Evolutionary conservation across 1,139 yeast genomes (phyloP).

Genomic region (Pichia terricola): DNA sequence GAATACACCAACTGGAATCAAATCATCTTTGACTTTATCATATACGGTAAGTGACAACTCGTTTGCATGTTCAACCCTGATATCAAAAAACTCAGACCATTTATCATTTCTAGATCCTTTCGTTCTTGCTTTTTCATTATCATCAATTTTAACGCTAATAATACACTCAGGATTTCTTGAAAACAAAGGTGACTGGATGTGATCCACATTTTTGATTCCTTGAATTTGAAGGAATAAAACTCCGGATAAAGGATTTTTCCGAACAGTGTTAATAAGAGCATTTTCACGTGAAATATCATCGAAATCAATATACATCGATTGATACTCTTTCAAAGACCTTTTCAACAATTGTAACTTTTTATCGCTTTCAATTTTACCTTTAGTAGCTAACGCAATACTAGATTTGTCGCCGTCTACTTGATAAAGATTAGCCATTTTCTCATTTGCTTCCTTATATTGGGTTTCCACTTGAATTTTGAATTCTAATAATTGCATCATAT

Average conservation of each 20-base stretch:
- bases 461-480: slow-evolving; percentile 89
- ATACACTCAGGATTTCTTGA: slow-evolving; percentile 74
- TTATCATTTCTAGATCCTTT: slow-evolving; percentile 66
- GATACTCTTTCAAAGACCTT: slow-evolving; percentile 77
- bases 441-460: slow-evolving; percentile 87
- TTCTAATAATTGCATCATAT: slow-evolving; percentile 89
- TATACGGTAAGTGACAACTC: slow-evolving; percentile 83
- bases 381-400: slow-evolving; percentile 80
- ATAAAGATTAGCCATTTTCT: slow-evolving; percentile 76
- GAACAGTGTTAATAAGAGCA: slow-evolving; percentile 58
- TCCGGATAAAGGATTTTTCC: slow-evolving; percentile 80
- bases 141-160: slow-evolving; percentile 76
- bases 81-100: slow-evolving; percentile 76
- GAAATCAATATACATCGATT: slow-evolving; percentile 71
- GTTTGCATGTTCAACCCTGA: slow-evolving; percentile 81
- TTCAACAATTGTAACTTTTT: slow-evolving; percentile 78
- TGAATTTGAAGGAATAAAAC: slow-evolving; percentile 58
- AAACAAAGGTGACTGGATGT: slow-evolving; percentile 72
- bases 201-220: slow-evolving; percentile 84
- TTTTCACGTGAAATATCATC: slow-evolving; percentile 56
- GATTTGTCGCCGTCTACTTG: slow-evolving; percentile 86
- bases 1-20: slow-evolving; percentile 83
- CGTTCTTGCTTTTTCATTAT: slow-evolving; percentile 56
- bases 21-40: slow-evolving; percentile 59
- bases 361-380: slow-evolving; percentile 74